Evolutionary conservation across 2,329 filamentous ascomycete species (phyloP).

Genomic region (Calonectria henricotiae): DNA sequence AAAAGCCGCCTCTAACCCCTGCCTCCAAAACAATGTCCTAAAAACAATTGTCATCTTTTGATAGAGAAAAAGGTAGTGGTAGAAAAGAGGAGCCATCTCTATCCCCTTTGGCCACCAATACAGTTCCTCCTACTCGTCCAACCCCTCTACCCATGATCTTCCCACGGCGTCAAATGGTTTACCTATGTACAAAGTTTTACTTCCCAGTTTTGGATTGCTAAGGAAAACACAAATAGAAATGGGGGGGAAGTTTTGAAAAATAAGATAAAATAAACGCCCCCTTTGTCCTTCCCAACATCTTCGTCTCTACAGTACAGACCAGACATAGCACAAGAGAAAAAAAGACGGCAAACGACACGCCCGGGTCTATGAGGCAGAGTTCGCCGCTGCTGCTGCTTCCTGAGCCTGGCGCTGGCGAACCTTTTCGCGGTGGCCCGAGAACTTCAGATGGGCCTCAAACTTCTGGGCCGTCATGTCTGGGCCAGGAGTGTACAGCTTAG

Average conservation of each 20-base stretch:
- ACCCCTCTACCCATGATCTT: conserved; percentile 8
- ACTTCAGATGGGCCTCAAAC: conserved; percentile 94
- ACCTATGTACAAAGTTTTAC: conserved; percentile 37
- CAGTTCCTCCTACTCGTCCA: conserved; percentile 39
- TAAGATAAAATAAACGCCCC: conserved; percentile 38
- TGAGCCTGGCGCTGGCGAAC: conserved; percentile 64
- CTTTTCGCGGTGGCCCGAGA: conserved; percentile 83
- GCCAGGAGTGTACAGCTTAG: conserved; percentile 93
- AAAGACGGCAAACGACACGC: conserved; percentile 4
- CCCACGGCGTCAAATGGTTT: conserved; percentile 14
- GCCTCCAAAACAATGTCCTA: conserved; percentile 40
- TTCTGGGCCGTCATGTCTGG: conserved; percentile 89
- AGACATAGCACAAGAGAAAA: conserved; percentile 21
- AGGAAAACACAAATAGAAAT: conserved; percentile 24
- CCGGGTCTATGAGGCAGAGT: conserved; percentile 23
- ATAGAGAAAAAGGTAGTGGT: neutral
- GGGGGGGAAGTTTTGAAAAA: conserved; percentile 26
- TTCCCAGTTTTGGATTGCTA: conserved; percentile 15
- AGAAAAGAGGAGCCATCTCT: conserved; percentile 19
- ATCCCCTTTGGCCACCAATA: conserved; percentile 30
- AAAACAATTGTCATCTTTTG: conserved; percentile 38
- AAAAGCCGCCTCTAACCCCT: conserved; percentile 19
- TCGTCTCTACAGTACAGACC: conserved; percentile 34
- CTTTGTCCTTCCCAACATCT: conserved; percentile 32
- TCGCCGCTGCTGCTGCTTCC: conserved; percentile 43